phyloP scores from a whole-genome alignment of 2,329 filamentous ascomycete genomes.

The Coleophoma eucalyptorum region DNA sequence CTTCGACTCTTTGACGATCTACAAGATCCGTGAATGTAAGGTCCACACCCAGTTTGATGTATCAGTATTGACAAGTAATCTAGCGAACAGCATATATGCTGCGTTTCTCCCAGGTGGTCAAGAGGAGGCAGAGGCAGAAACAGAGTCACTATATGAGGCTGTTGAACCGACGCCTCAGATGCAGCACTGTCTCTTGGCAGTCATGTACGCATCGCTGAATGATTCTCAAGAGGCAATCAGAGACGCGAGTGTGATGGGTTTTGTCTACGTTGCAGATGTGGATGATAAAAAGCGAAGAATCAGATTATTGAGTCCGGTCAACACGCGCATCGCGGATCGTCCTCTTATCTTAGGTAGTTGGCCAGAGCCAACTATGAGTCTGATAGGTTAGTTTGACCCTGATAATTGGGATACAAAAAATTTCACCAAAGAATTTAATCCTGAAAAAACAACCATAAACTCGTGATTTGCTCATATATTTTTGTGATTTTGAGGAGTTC shows the following conservation, averaged over 20 bases:
- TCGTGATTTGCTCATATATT: no score
- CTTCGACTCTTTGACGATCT: constrained; percentile 71
- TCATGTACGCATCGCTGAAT: constrained; percentile 71
- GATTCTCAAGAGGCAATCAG: constrained; percentile 71
- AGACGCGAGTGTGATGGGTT: constrained; percentile 83
- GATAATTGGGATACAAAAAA: no score
- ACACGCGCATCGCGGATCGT: constrained; percentile 72
- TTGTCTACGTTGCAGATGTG: constrained; percentile 88
- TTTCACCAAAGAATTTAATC: no score
- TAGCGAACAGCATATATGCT: constrained; percentile 12
- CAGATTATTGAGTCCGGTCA: constrained; percentile 78
- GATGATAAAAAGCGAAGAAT: constrained; percentile 80
- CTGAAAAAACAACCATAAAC: no score
- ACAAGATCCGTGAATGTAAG: constrained; percentile 61
- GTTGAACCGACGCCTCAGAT: constrained; percentile 64
- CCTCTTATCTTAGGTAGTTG: constrained; percentile 82
- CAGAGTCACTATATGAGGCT: constrained; percentile 48
- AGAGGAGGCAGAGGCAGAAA: constrained; percentile 23
- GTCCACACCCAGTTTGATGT: not conserved
- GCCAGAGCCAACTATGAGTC: constrained; percentile 72
- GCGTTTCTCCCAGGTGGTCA: constrained; percentile 29
- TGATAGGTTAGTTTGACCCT: constrained; percentile 12
- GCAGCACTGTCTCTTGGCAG: constrained; percentile 77
- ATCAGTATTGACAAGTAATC: no score
- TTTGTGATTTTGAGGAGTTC: no score